Base-by-base conservation (phyloP, 1,284 basidiomycete species). In the Jaminaea rosea region DNA sequence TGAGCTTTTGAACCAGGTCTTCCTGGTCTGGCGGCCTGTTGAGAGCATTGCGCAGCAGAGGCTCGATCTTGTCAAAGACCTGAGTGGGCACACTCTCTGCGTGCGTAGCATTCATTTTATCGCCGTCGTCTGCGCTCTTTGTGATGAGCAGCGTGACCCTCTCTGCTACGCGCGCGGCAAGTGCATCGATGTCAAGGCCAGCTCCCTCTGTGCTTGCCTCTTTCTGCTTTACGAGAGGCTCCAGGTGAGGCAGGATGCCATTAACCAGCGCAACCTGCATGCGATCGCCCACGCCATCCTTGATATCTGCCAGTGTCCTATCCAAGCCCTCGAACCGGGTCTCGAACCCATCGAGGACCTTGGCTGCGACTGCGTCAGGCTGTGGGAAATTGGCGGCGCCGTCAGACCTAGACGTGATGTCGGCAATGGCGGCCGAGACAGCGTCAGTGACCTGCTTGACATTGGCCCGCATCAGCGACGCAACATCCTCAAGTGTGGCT, bases 191-290 rank as follows among this genome's bases (percentile, higher is more conserved):
- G 31, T 56, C 47, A 13, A 51, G 17, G 15, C 39, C 39, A n/a
- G 34, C n/a, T 17, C 7, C 19, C 6, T 13, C 13, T 4, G 4
- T 15, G 15, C 19, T 4, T 1, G 47, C 19, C 26, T 56, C 50
- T 23, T 42, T n/a, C 11, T 23, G 13, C 9, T 34, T 27, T 5
- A 28, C 23, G 4, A 60, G 51, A 21, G 48, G 49, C 26, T 63
- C 59, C 19, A 63, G 55, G 52, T 61, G 32, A 3, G 65, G 50
- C 3, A 60, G 46, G 26, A 67, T 21, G 27, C 41, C 32, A n/a
- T 58, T 49, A 34, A 57, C 49, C 3, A 67, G 41, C 8, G 59
- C 49, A 21, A 57, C 49, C 26, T 59, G 42, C 0, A 65, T 28
- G 17, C 60, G 63, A 17, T 46, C 45, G 13, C 13, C 1, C 48